Evolutionary conservation across 257 asterid species (phyloP), one percentile per base, ranked within the genome.

Genomic region (Handroanthus guayacan): DNA sequence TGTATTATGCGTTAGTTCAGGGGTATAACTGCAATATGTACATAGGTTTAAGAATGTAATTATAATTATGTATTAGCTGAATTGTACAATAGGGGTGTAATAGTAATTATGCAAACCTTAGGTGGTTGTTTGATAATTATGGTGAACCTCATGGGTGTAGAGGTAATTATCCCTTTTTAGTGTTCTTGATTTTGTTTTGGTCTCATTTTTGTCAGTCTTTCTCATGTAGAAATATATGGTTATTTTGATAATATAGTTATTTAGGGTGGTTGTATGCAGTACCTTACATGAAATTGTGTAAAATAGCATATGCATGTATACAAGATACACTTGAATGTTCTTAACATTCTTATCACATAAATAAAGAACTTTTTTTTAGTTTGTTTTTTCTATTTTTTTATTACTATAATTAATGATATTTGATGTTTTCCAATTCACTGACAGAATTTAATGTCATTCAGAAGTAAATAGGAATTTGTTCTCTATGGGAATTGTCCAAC

Each of bases 181-280:
- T 63, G 5, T 20, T 61, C 3, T 25, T 51, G 3, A 7, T 51
- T 16, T 39, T 9, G 37, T 17, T 17, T 10, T 17, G 6, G 18
- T 20, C 47, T 50, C 47, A 6, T 44, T 65, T 37, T 39, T 75
- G 5, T 25, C 63, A 20, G 45, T 39, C 12, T 13, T 43, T 5
- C 9, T 69, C 20, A 45, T 76, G 71, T 84, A 62, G 79, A 75
- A 55, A 66, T 78, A 75, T 81, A 72, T 75, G 75, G 69, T 72
- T 16, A 65, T 74, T 81, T 73, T 50, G 71, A 80, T 69, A 76
- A 51, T 71, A 69, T 17, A 9, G 64, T 18, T 34, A 54, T 45
- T 14, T 69, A 20, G 31, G 31, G 31, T 79, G 77, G 60, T 37
- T 82, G 51, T 56, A 16, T 64, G 58, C 51, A 57, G 47, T 78